Evolutionary conservation across 768 basidiomycete species (phyloP).

Genomic region (Paxillus involutus): DNA sequence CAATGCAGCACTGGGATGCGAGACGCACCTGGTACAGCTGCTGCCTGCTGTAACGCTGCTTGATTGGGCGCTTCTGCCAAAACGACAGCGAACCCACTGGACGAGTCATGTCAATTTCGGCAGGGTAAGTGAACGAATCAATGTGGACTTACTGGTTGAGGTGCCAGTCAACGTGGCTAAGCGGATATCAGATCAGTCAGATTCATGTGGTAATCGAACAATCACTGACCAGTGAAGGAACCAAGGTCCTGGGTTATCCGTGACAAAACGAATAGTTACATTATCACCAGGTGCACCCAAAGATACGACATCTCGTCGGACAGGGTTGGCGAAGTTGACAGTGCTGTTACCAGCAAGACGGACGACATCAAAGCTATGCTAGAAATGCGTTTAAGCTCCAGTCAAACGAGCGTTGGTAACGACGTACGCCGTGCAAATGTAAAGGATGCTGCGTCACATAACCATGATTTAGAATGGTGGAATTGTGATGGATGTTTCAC

Average conservation of each 20-base stretch:
- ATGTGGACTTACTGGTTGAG: conserved; percentile 19
- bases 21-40: too few species aligned
- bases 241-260: conserved; percentile 70
- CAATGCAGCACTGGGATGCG: too few species aligned
- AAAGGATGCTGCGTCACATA: conserved; percentile 32
- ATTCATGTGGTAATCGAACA: background rate
- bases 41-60: too few species aligned
- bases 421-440: conserved; percentile 42
- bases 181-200: background rate
- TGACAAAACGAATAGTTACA: conserved; percentile 58
- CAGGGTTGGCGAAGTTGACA: conserved; percentile 38
- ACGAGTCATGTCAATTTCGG: background rate
- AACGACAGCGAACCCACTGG: conserved; percentile 4
- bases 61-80: too few species aligned
- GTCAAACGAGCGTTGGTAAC: background rate
- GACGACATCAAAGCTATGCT: conserved; percentile 32
- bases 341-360: conserved; percentile 19
- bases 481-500: conserved; percentile 8
- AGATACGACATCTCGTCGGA: conserved; percentile 34
- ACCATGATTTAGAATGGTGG: background rate
- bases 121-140: background rate
- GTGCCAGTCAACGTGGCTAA: conserved; percentile 33
- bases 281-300: conserved; percentile 35
- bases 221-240: conserved; percentile 42
- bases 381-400: background rate